Base-by-base conservation (phyloP, 495 filamentous ascomycete species). In the Aspergillus nanangensis region DNA sequence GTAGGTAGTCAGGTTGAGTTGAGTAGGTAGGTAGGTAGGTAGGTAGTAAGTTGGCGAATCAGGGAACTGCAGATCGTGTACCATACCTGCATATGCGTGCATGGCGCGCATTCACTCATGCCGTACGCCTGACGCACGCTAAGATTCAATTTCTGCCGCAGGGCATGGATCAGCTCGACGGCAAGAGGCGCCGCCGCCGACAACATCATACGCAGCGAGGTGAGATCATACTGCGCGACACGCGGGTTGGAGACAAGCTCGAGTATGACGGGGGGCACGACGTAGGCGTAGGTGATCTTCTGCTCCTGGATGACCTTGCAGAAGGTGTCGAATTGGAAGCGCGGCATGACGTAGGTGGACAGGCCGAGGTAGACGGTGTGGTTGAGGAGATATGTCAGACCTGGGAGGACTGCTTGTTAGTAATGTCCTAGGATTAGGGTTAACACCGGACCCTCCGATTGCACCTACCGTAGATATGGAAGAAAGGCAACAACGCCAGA, bases 171-270 rank as follows among this genome's bases (percentile, higher is more conserved):
- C 1, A 96, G 69, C 33, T 94, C 88, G 13, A 68, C 62, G 0
- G 84, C 86, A 14, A 95, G 61, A 0, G 91, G 89, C 0, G 90
- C 90, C 2, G 87, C 91, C 5, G 84, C 90, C 3, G 80, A 88
- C 56, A 82, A 88, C 56, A 90, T 62, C 78, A 89, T 87, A 19
- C 82, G 79, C 5, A 95, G 54, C 2, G 75, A 78, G 14, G 71
- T 76, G 10, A 96, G 67, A 55, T 95, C 80, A 57, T 87, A 90
- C 37, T 83, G 81, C 4, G 52, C 62, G 13, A 91, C 78, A 0
- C 74, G 51, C 0, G 83, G 83, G 47, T 83, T 74, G 55, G 91
- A 90, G 41, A 72, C 76, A 1, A 95, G 76, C 2, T 83, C 76
- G 0, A 95, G 70, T 0, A 93, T 69, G 4, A 96, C 73, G 0